Evolutionary conservation across 1,284 basidiomycete genomes (phyloP).

Genomic region (Irpex sp.): DNA sequence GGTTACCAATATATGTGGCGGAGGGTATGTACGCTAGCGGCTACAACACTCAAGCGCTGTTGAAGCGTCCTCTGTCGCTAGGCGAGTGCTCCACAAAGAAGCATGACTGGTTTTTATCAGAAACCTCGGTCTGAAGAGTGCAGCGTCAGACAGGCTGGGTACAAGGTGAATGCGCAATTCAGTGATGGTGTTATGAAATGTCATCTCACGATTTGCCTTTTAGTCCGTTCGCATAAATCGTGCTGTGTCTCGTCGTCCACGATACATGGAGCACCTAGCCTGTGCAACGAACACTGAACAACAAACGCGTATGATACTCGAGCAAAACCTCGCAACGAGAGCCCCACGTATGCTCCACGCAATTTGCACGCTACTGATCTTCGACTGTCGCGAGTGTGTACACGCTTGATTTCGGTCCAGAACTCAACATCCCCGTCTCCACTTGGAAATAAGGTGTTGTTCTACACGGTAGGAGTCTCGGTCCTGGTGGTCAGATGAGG

Average conservation of each 20-base stretch:
- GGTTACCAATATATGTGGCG: not conserved
- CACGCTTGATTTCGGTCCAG: not conserved
- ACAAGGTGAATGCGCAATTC: not conserved
- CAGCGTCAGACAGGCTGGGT: not conserved
- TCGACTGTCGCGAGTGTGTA: not conserved
- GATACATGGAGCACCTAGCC: not conserved
- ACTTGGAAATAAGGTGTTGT: not conserved
- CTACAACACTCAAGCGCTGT: not conserved
- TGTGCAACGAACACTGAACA: not conserved
- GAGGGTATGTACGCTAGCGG: no score
- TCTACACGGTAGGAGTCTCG: not conserved
- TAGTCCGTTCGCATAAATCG: not conserved
- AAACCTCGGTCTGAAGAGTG: not conserved
- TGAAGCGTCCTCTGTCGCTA: not conserved
- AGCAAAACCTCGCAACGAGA: not conserved
- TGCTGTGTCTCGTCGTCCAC: not conserved
- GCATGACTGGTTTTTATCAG: not conserved
- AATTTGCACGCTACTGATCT: not conserved
- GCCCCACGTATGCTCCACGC: not conserved
- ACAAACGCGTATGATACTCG: not conserved
- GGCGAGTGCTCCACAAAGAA: not conserved
- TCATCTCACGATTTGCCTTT: not conserved
- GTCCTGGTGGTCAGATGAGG: not conserved
- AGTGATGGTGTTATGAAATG: not conserved
- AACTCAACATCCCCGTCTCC: not conserved